Percentiles rank a stretch among this genome's conserved stretches.
phyloP scores from a whole-genome alignment of 257 asterid genomes.

The Fraxinus pennsylvanica region DNA sequence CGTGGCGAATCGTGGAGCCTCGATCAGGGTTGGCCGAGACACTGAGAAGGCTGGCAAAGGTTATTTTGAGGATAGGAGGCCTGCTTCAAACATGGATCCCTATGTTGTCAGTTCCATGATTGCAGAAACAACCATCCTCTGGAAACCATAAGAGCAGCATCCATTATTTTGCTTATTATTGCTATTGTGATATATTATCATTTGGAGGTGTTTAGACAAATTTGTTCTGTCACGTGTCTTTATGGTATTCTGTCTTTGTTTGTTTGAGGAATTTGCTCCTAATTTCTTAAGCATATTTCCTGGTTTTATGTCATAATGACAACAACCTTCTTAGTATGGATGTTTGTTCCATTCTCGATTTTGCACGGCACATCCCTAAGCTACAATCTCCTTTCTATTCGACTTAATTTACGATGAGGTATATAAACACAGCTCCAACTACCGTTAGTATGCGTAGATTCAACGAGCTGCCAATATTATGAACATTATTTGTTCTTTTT shows the following conservation, averaged over 20 bases:
- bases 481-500: no score
- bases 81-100: constrained; percentile 35
- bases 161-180: background rate
- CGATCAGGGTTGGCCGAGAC: constrained; percentile 29
- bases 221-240: background rate
- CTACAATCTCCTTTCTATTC: no score
- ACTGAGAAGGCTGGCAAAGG: constrained; percentile 31
- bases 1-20: constrained; percentile 30
- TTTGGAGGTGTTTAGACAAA: constrained; percentile 6
- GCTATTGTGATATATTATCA: background rate
- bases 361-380: no score
- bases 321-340: background rate
- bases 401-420: no score
- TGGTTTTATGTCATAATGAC: background rate
- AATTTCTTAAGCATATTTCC: background rate
- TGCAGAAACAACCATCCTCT: constrained; percentile 29
- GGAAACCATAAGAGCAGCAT: background rate
- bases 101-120: constrained; percentile 31
- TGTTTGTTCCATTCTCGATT: background rate
- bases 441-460: no score
- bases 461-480: no score
- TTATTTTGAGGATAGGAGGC: constrained; percentile 37
- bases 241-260: constrained; percentile 9
- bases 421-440: no score
- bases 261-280: background rate